Evolutionary conservation across 2,329 filamentous ascomycete species (phyloP).

Genomic region (Didymella glomerata): DNA sequence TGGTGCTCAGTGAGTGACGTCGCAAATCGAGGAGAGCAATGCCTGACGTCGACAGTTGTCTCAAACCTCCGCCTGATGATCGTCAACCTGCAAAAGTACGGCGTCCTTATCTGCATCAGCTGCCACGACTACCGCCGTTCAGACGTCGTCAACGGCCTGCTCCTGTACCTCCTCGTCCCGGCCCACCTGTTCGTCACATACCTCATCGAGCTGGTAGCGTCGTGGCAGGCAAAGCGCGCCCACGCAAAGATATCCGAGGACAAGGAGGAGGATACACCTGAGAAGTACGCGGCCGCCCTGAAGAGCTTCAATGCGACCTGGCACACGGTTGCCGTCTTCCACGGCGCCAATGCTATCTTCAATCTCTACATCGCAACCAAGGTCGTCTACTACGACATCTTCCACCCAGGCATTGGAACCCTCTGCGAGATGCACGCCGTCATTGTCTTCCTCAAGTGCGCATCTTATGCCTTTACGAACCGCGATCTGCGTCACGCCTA

Average conservation of each 20-base stretch:
- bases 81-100: conserved; percentile 98
- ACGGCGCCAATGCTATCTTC: conserved; percentile 82
- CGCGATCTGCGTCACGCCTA: conserved; percentile 91
- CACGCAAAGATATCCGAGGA: conserved; percentile 63
- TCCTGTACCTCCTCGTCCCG: conserved; percentile 86
- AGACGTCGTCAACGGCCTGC: conserved; percentile 77
- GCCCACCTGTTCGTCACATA: conserved; percentile 91
- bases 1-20: conserved; percentile 75
- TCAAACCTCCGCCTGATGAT: conserved; percentile 94
- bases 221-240: conserved; percentile 76
- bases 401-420: conserved; percentile 93
- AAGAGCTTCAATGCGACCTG: conserved; percentile 76
- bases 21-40: background rate
- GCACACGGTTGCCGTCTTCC: conserved; percentile 79
- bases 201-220: conserved; percentile 84
- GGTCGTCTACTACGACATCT: conserved; percentile 88
- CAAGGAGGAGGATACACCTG: conserved; percentile 60
- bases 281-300: conserved; percentile 66
- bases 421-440: conserved; percentile 90
- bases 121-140: conserved; percentile 86
- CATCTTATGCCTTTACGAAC: conserved; percentile 96
- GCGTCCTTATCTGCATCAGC: conserved; percentile 88
- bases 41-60: conserved; percentile 68
- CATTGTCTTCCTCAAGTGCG: conserved; percentile 94
- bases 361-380: conserved; percentile 82